These are phyloP conservation scores for Amauroascus verrucosus DNA, from an alignment of 2,329 filamentous ascomycete species.

Conservation along the genomic window DNA sequence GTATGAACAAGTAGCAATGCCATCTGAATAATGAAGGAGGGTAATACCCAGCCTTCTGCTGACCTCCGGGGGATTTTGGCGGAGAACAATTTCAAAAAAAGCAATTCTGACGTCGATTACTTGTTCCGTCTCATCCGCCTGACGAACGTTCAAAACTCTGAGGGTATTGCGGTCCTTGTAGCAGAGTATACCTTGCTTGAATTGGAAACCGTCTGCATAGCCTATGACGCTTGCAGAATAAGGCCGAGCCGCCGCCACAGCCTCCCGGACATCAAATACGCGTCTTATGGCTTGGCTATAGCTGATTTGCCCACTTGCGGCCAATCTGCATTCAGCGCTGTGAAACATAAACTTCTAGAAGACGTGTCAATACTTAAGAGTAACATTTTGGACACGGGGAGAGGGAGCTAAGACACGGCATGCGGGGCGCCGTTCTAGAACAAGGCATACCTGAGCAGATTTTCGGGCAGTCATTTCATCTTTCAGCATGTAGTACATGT, in stretches of 20 bases:
- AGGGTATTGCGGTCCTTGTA: conserved; percentile 48
- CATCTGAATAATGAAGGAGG: conserved; percentile 48
- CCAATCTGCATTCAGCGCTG: conserved; percentile 38
- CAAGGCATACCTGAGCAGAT: conserved; percentile 46
- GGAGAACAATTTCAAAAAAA: conserved; percentile 3
- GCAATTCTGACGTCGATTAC: conserved; percentile 42
- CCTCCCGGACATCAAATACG: conserved; percentile 50
- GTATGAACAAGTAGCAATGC: conserved; percentile 48
- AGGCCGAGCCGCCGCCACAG: conserved; percentile 52
- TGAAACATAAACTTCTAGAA: conserved; percentile 34
- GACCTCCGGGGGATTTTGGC: neutral
- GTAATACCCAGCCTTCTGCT: conserved; percentile 40
- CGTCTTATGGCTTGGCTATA: conserved; percentile 49
- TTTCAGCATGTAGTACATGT: conserved; percentile 42
- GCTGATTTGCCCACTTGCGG: conserved; percentile 27
- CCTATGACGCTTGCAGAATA: conserved; percentile 53
- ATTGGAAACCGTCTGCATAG: conserved; percentile 52
- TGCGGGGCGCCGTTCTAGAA: neutral
- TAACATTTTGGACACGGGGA: conserved; percentile 6
- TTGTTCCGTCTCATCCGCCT: conserved; percentile 41
- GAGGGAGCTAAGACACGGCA: neutral
- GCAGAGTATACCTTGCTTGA: conserved; percentile 54
- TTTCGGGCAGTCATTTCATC: conserved; percentile 49
- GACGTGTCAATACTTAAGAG: conserved; percentile 13
- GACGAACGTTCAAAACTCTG: conserved; percentile 50